phyloP scores from a whole-genome alignment of 495 filamentous ascomycete genomes.

The Platismatia glauca region DNA sequence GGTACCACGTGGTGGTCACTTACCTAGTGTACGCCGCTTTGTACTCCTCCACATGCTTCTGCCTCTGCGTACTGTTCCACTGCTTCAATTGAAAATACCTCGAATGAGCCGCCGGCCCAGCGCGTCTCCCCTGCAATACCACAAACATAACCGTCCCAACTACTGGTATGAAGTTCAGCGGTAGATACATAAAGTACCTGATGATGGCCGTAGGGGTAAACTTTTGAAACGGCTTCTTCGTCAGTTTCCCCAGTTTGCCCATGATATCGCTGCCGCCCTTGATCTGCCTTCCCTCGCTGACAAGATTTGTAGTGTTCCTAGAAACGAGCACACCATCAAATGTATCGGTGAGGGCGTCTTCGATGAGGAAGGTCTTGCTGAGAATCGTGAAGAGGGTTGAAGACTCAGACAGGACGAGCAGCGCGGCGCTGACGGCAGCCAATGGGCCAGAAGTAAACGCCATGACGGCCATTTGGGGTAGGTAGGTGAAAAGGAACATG shows the following conservation, averaged over 20 bases:
- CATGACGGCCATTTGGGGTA: slow-evolving; percentile 74
- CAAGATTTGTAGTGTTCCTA: slow-evolving; percentile 45
- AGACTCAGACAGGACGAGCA: slow-evolving; percentile 75
- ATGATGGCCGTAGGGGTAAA: slow-evolving; percentile 58
- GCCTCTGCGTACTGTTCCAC: slow-evolving; percentile 52
- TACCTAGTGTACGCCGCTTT: slow-evolving; percentile 67
- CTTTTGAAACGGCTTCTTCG: slow-evolving; percentile 58
- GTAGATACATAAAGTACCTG: slow-evolving; percentile 67
- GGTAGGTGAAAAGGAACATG: slow-evolving; percentile 85
- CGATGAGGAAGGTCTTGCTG: slow-evolving; percentile 64
- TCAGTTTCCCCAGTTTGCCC: slow-evolving; percentile 60
- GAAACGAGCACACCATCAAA: slow-evolving; percentile 76
- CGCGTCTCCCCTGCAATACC: slow-evolving; percentile 55
- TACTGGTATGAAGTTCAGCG: slow-evolving; percentile 85
- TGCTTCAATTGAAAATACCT: slow-evolving; percentile 86
- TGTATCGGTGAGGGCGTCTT: slow-evolving; percentile 75
- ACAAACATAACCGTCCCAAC: slow-evolving; percentile 78
- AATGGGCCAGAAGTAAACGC: slow-evolving; percentile 76
- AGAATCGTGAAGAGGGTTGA: slow-evolving; percentile 68
- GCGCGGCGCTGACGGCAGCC: slow-evolving; percentile 62
- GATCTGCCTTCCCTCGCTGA: slow-evolving; percentile 65
- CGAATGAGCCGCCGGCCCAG: slow-evolving; percentile 44
- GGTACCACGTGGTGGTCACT: slow-evolving; percentile 32
- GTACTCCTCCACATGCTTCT: slow-evolving; percentile 56
- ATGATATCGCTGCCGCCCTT: slow-evolving; percentile 49